Percentiles rank a stretch among this genome's conserved stretches.
Evolutionary conservation across 2,329 filamentous ascomycete genomes (phyloP).

Genomic region (Harringtonia aguacate): DNA sequence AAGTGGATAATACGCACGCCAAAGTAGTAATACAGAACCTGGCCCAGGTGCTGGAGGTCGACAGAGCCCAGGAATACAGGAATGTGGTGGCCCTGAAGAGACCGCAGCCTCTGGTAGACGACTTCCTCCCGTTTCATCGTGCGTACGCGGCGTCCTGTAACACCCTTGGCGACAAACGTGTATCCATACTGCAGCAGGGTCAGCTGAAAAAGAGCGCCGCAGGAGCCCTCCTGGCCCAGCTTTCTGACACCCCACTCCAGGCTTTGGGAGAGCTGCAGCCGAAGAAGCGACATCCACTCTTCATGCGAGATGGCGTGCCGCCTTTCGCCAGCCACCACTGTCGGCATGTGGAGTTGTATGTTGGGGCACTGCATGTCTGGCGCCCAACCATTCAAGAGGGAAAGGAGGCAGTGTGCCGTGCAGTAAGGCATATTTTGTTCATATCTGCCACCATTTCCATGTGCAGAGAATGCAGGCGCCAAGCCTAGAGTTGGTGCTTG

Average conservation of each 20-base stretch:
- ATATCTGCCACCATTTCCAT: neutral
- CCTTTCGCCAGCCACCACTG: neutral
- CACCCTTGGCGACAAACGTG: constrained; percentile 29
- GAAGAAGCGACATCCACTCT: constrained; percentile 4
- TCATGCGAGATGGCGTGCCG: constrained; percentile 3
- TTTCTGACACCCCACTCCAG: constrained; percentile 20
- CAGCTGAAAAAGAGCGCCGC: constrained; percentile 29
- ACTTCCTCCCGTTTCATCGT: constrained; percentile 6
- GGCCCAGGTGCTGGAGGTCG: constrained; percentile 3
- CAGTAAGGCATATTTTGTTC: constrained; percentile 3
- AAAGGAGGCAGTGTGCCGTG: constrained; percentile 4
- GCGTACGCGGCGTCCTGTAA: neutral
- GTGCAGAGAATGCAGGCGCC: neutral
- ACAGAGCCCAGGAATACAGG: constrained; percentile 9
- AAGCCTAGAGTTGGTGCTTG: neutral
- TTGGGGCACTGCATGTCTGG: constrained; percentile 6
- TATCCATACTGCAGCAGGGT: constrained; percentile 29
- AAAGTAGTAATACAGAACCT: constrained; percentile 5
- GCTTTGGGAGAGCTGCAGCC: constrained; percentile 7
- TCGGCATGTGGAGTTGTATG: neutral
- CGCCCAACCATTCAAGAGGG: neutral
- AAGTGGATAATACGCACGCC: constrained; percentile 8
- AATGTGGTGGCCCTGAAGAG: constrained; percentile 7
- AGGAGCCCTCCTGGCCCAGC: constrained; percentile 20
- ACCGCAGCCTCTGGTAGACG: constrained; percentile 4